phyloP scores from a whole-genome alignment of 805 yeast species.

The Saccharomycopsis sp. region DNA sequence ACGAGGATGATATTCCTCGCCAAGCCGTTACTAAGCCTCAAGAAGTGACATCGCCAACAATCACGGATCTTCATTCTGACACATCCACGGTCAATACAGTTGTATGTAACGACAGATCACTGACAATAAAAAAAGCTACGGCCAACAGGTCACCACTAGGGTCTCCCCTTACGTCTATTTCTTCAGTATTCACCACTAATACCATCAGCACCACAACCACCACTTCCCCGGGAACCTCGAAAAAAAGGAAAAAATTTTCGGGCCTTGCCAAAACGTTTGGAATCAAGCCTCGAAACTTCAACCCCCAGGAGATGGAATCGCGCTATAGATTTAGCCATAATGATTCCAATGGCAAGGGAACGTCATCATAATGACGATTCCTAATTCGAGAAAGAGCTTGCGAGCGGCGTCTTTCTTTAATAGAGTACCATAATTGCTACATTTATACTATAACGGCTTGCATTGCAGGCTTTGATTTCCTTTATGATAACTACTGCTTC shows the following conservation, averaged over 20 bases:
- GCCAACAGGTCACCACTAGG: not conserved
- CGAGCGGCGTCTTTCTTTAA: too few relatives aligned
- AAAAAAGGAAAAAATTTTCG: not conserved
- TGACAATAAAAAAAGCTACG: not conserved
- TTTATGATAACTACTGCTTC: too few relatives aligned
- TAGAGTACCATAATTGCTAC: too few relatives aligned
- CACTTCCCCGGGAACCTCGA: too few relatives aligned
- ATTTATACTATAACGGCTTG: too few relatives aligned
- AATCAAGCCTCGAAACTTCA: not conserved
- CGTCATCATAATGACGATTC: too few relatives aligned
- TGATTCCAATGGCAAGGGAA: not conserved
- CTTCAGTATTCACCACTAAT: not conserved
- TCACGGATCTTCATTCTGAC: not conserved
- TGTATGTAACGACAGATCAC: not conserved
- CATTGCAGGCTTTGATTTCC: too few relatives aligned
- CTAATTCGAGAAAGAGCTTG: too few relatives aligned
- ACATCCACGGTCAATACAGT: not conserved
- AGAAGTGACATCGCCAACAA: not conserved
- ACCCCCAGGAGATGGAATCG: not conserved
- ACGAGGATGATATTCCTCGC: not conserved
- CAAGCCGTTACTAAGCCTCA: not conserved
- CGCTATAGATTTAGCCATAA: not conserved
- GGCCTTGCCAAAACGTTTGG: not conserved
- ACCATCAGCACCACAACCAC: not conserved
- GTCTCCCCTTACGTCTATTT: not conserved